Conservation (phyloP, 2,329 filamentous ascomycete species). For the Aureobasidium zeae region DNA sequence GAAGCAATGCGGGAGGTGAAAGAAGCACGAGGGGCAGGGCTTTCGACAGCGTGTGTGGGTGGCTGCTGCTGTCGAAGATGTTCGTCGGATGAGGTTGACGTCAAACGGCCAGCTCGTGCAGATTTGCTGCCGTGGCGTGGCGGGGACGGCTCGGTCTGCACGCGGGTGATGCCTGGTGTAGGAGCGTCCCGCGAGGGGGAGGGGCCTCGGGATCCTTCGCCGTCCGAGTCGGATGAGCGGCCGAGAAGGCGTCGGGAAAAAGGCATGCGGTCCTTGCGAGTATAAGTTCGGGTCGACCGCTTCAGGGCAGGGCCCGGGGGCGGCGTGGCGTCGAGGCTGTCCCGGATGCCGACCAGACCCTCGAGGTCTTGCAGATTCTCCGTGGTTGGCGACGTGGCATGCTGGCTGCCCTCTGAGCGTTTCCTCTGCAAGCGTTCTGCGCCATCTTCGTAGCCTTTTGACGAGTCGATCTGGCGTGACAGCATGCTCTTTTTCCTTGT, state of each 20-base stretch:
- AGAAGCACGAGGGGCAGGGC: constrained; percentile 30
- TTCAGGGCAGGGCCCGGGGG: constrained; percentile 68
- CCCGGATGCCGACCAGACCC: constrained; percentile 57
- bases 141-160: constrained; percentile 59
- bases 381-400: constrained; percentile 39
- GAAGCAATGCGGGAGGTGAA: constrained; percentile 50
- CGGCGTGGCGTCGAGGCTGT: constrained; percentile 42
- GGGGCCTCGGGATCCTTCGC: constrained; percentile 33
- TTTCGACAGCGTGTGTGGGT: constrained; percentile 16
- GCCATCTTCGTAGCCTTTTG: constrained; percentile 69
- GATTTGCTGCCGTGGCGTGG: constrained; percentile 18
- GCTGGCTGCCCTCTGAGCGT: constrained; percentile 41
- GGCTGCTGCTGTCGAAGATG: constrained; percentile 11
- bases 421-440: constrained; percentile 70
- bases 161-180: constrained; percentile 48
- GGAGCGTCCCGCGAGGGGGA: constrained; percentile 40
- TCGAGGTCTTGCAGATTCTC: constrained; percentile 59
- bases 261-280: constrained; percentile 40
- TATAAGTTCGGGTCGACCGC: constrained; percentile 69
- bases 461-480: constrained; percentile 78
- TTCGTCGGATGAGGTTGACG: constrained; percentile 25
- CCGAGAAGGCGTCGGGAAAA: constrained; percentile 63
- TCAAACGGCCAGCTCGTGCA: constrained; percentile 22
- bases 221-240: constrained; percentile 51
- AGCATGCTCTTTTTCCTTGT: constrained; percentile 92